Base-by-base conservation (phyloP, 495 filamentous ascomycete species). In the Penicillium maclennaniae region DNA sequence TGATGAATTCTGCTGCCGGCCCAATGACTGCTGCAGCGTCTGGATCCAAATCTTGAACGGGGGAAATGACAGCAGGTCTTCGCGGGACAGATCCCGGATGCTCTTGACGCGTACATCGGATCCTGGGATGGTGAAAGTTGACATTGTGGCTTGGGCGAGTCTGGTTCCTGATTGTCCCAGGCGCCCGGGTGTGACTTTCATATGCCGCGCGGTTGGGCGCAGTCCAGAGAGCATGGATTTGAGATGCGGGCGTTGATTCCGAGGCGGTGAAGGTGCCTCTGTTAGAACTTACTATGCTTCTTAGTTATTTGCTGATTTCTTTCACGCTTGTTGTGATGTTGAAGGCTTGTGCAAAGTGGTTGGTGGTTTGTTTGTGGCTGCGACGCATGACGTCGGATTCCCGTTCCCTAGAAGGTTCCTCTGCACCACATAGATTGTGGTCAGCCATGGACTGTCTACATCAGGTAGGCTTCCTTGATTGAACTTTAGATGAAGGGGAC, bases 41-140 rank as follows among this genome's bases (percentile, higher is more conserved):
- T 69, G 61, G 27, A 91, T 70, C 91, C 91, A 96, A 40, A 75
- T 74, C 25, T 77, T 81, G 68, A 91, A 92, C 0, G 88, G 86
- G 15, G 79, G 78, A 66, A 92, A 92, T 12, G 68, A 72, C 16
- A 86, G 74, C n/a, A 92, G 74, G 45, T 85, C 79, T 10, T 85
- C 76, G 55, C 82, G 68, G 4, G 78, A 67, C 16, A 95, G 74
- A 38, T 82, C 78, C 2, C 77, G 60, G 14, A 80, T 78, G 4
- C 87, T 76, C 17, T 75, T 79, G 51, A 89, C 73, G 7, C 74
- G 71, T 38, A 86, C 55, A 3, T 49, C 23, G 17, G 50, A 34
- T 10, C 34, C 49, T 4, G 58, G 55, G 6, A 62, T 17, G 15
- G 58, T 67, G 43, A 64, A 64, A 19, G 58, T 59, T 16, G 60